These are phyloP conservation scores for Acanthamoeba culbertsoni DNA, from an alignment of 208 protist genomes.

Conservation along the genomic window DNA sequence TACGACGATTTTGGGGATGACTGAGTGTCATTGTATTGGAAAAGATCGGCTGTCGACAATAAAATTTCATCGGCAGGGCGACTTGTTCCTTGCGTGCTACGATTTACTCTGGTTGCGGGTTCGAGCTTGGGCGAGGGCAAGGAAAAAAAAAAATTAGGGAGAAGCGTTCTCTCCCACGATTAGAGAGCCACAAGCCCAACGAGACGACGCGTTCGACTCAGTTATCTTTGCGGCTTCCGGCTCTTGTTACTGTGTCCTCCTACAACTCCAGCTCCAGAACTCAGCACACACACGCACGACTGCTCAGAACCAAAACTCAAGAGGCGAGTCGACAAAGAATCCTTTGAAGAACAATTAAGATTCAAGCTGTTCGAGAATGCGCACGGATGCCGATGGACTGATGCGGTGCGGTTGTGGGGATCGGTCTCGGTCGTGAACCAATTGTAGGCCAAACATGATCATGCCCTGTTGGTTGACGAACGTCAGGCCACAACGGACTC, in stretches of 20 bases:
- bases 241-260: neutral
- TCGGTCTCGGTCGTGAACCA: conserved; percentile 28
- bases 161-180: too few species aligned
- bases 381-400: neutral
- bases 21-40: neutral
- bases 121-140: too few species aligned
- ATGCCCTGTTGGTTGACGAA: conserved; percentile 8
- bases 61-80: neutral
- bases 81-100: neutral
- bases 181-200: too few species aligned
- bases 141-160: too few species aligned
- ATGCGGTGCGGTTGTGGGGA: neutral
- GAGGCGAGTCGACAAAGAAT: too few species aligned
- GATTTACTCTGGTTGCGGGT: neutral
- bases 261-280: neutral
- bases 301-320: neutral
- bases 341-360: too few species aligned
- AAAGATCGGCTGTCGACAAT: neutral
- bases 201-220: too few species aligned
- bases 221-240: too few species aligned
- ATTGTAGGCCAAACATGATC: conserved; percentile 44
- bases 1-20: conserved; percentile 4
- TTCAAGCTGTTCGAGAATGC: neutral
- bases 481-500: neutral
- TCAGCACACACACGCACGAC: neutral